Percentiles rank a stretch among this genome's conserved stretches.
These are phyloP conservation scores for Domatiomyces globalis DNA, from an alignment of 2,329 filamentous ascomycete genomes.

Conservation along the genomic window DNA sequence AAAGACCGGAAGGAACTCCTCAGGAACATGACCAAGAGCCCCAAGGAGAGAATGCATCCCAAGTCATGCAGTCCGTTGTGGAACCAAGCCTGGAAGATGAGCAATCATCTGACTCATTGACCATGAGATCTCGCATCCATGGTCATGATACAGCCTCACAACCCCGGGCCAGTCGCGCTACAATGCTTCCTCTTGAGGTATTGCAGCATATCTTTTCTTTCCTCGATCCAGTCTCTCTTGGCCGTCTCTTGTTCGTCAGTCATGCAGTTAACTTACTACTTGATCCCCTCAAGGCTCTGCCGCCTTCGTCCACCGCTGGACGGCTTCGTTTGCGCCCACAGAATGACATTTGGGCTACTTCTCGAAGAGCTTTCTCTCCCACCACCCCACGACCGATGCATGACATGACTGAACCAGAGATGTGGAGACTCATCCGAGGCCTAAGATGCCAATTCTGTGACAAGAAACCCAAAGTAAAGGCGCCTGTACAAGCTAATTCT, in stretches of 20 bases:
- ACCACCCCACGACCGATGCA: conserved; percentile 55
- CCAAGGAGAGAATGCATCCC: not conserved
- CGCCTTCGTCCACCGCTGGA: conserved; percentile 22
- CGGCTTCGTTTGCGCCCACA: conserved; percentile 34
- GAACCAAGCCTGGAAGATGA: not conserved
- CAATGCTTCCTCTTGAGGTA: conserved; percentile 32
- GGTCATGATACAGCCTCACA: not conserved
- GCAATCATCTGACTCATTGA: not conserved
- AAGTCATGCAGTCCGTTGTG: not conserved
- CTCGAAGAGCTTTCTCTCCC: conserved; percentile 51
- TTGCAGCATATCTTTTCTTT: conserved; percentile 59
- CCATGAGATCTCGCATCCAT: conserved; percentile 1
- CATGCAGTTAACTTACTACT: conserved; percentile 50
- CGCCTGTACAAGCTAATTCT: conserved; percentile 18
- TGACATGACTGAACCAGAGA: conserved; percentile 53
- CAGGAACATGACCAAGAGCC: not conserved
- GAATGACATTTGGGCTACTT: conserved; percentile 56
- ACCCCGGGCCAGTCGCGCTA: not conserved
- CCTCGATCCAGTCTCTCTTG: conserved; percentile 49
- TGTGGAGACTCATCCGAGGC: conserved; percentile 58
- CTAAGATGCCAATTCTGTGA: conserved; percentile 55
- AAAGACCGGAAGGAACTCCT: not conserved
- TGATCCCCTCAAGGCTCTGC: conserved; percentile 31
- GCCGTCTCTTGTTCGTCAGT: conserved; percentile 53
- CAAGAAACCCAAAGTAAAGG: conserved; percentile 21